phyloP scores from a whole-genome alignment of 306 rosid genomes.

The Rosa persica region DNA sequence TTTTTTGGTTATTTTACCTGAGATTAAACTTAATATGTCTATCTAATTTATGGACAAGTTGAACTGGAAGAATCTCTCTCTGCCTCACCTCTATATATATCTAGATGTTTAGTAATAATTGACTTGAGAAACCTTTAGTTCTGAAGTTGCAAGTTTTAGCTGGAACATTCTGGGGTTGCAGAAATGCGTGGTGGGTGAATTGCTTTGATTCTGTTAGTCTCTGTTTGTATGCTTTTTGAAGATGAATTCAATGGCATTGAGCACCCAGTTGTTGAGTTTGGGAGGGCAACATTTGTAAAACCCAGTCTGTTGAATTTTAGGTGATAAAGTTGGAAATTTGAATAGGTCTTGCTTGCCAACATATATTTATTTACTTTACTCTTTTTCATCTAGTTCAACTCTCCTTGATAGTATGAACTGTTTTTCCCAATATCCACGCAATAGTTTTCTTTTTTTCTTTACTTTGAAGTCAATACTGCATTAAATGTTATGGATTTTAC shows the following conservation, averaged over 20 bases:
- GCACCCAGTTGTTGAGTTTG: not conserved
- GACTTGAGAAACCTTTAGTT: not conserved
- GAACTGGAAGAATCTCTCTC: constrained; percentile 43
- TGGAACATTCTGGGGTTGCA: constrained; percentile 16
- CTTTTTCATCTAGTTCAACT: not conserved
- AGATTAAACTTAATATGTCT: constrained; percentile 22
- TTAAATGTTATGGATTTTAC: constrained; percentile 1
- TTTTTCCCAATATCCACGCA: not conserved
- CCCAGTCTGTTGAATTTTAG: not conserved
- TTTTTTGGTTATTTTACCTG: constrained; percentile 6
- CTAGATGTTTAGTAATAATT: not conserved
- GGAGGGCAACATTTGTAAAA: constrained; percentile 5
- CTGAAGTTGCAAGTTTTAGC: constrained; percentile 1
- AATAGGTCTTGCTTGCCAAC: not conserved
- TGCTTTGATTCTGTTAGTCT: not conserved
- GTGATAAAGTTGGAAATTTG: not conserved
- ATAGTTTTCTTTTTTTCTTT: not conserved
- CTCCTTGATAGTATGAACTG: not conserved
- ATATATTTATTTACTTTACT: not conserved
- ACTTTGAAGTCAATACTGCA: not conserved
- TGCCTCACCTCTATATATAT: not conserved
- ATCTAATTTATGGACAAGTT: constrained; percentile 25
- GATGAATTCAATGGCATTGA: constrained; percentile 3
- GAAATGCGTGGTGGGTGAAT: constrained; percentile 36
- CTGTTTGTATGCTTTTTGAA: not conserved